Evolutionary conservation across 2,329 filamentous ascomycete species (phyloP).

Genomic region (Fonsecaea monophora): DNA sequence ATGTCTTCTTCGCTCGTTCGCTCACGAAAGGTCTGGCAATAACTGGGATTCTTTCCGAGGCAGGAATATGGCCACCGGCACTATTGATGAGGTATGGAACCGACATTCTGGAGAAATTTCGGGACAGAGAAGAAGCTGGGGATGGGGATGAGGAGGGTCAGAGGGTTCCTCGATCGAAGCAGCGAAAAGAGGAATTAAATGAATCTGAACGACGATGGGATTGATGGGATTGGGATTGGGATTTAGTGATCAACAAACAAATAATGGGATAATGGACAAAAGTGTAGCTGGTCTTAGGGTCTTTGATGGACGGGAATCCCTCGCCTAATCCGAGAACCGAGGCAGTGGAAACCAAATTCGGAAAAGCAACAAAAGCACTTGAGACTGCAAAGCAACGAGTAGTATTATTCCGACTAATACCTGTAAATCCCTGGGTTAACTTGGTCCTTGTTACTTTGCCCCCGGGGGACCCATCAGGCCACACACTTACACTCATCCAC

Average conservation of each 20-base stretch:
- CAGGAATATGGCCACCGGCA: constrained; percentile 52
- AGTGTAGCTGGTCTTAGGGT: too few species aligned
- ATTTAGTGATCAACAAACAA: constrained; percentile 22
- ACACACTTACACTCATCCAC: background rate
- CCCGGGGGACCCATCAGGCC: background rate
- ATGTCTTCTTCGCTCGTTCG: constrained; percentile 79
- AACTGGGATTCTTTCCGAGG: constrained; percentile 61
- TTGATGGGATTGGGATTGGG: constrained; percentile 3
- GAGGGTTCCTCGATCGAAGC: constrained; percentile 3
- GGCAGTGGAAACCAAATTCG: constrained; percentile 22
- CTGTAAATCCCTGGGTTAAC: too few species aligned
- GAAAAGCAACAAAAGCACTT: background rate
- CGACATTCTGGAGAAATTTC: constrained; percentile 33
- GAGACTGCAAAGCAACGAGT: too few species aligned
- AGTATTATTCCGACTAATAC: too few species aligned
- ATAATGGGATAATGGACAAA: background rate
- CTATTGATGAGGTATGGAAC: constrained; percentile 41
- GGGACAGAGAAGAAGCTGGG: background rate
- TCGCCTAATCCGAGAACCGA: constrained; percentile 30
- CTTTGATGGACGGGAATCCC: constrained; percentile 5
- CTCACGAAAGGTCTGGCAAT: constrained; percentile 73
- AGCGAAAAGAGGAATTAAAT: background rate
- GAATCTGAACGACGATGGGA: background rate
- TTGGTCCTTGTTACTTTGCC: background rate
- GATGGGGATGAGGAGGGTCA: background rate